These are phyloP conservation scores for Dipteronia sinensis DNA, from an alignment of 345 rosid genomes.

Conservation along the genomic window DNA sequence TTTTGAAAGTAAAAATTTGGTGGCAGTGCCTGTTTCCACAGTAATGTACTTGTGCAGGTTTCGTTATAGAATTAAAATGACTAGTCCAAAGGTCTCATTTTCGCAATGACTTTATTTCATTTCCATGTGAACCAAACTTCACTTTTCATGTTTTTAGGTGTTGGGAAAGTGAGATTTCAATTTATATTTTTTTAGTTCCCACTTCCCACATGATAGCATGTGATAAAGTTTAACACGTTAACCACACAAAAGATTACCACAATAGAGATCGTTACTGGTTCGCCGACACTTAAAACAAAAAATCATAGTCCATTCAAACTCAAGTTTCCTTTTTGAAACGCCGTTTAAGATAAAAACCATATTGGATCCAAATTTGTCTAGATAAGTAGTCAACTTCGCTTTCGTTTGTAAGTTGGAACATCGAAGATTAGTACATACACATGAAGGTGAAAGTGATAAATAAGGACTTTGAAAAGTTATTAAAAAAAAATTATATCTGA, in stretches of 20 bases:
- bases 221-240: not conserved
- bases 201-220: not conserved
- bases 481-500: too few species aligned
- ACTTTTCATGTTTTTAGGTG: not conserved
- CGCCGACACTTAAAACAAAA: too few species aligned
- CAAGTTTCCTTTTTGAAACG: too few species aligned
- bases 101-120: too few species aligned
- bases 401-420: too few species aligned
- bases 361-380: too few species aligned
- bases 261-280: not conserved
- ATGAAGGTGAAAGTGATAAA: too few species aligned
- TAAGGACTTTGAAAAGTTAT: too few species aligned
- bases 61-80: not conserved
- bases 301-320: too few species aligned
- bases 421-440: too few species aligned
- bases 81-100: not conserved
- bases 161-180: constrained; percentile 3
- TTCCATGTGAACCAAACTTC: not conserved
- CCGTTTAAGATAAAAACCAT: too few species aligned
- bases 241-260: not conserved
- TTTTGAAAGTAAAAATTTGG: constrained; percentile 16
- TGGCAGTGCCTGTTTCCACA: not conserved
- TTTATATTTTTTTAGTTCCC: not conserved
- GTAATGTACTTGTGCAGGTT: not conserved
- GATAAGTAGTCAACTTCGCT: too few species aligned